Evolutionary conservation across 2,329 filamentous ascomycete genomes (phyloP), one percentile per base, ranked within the genome.

Genomic region (Xylaria sp.): DNA sequence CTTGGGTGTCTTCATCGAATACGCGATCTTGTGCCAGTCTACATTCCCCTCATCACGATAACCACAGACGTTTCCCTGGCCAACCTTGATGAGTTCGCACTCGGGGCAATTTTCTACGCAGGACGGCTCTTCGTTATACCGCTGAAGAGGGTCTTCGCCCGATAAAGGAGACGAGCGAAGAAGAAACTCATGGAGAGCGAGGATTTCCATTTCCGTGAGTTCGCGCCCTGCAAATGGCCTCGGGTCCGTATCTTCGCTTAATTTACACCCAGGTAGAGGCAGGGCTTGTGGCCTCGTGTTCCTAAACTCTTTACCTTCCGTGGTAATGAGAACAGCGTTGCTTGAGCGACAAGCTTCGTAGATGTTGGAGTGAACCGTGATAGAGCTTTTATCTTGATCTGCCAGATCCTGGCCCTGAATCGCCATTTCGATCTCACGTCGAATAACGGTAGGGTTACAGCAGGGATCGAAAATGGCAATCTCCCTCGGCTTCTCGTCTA

Each of bases 401-500:
- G 80, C 70, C 5, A 75, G 70, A 32, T 68, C 61, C 15, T 72
- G 67, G 46, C 76, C 74, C 43, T 78, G 80, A 10, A 86, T 78
- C 15, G 85, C 78, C 56, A 74, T 72, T 70, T 81, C 80, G 65
- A 88, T 85, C 79, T 88, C 85, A 39, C 81, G 80, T 75, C 81
- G 81, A 70, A 86, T 80, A 36, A 85, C 82, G 4, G 81, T 77
- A 3, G 84, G 82, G 74, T 86, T 84, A 75, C 85, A 87, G 78
- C 83, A 86, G 1, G 91, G 90, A 77, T 94, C 91, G 75, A 89
- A 93, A 65, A 93, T 86, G 56, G 88, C 85, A 59, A 93, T 85
- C 76, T 90, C 87, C 4, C 81, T 82, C 0, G 89, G 87, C 32
- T 84, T 83, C 76, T 93, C 91, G 68, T 89, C 86, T 10, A 91